Base-by-base conservation (phyloP, 192 early-diverging fungal species). In the Geosiphon pyriformis region DNA sequence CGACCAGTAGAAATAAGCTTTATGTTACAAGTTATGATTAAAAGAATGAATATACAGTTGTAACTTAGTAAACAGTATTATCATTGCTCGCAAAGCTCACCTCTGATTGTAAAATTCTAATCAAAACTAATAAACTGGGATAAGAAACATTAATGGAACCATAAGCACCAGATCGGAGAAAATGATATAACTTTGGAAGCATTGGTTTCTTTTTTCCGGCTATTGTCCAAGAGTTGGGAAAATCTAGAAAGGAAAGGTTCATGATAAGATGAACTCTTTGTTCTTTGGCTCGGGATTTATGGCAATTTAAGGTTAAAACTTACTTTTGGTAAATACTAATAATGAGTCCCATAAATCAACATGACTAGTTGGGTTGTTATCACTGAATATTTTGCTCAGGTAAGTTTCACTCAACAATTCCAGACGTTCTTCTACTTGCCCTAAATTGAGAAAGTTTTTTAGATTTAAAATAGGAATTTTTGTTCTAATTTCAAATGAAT, bases 321-420 rank as follows among this genome's bases (percentile, higher is more conserved):
- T 67, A 79, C 78, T 59, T 59, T 86, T 90, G 1, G 89, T 92
- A 25, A 90, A 76, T 10, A 92, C 64, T 59, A 96, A 73, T 6
- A 96, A 69, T 6, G 96, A 78, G 64, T 96, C 92, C 93, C 94
- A 96, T 71, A 98, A 76, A 25, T 92, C 90, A 4, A 81, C 74
- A 60, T 92, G 89, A 22, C 81, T 87, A 2, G 80, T 74, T 0
- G 79, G 59, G 22, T 93, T 90, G 75, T 82, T 85, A 59, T 98
- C 94, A 0, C 67, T 70, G 71, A 97, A 92, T 30, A 81, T 84
- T 35, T 78, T 76, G 8, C 76, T 69, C 29, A 90, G 80, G 61
- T 94, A 87, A 3, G 71, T 64, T 7, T 72, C 81, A 17, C 79
- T 74, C 35, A 93, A 68, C 7, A 77, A n/a, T 1, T 59, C 70